phyloP scores from a whole-genome alignment of 495 filamentous ascomycete species.

The Penicillium roqueforti region DNA sequence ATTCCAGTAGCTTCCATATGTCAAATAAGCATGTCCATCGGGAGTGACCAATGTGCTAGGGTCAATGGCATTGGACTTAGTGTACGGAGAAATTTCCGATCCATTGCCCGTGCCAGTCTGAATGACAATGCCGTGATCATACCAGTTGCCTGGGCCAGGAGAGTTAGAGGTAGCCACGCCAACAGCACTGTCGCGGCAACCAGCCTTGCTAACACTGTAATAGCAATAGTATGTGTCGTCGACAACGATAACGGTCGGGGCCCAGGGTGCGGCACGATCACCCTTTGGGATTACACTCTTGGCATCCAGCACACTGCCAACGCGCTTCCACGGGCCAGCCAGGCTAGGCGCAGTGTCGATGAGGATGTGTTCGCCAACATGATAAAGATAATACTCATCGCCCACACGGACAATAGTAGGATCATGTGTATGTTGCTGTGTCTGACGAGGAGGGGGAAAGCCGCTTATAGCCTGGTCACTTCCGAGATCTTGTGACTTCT shows the following conservation, averaged over 20 bases:
- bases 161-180: conserved; percentile 62
- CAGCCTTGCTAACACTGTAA: conserved; percentile 66
- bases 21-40: conserved; percentile 50
- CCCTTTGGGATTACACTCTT: conserved; percentile 42
- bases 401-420: conserved; percentile 36
- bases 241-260: conserved; percentile 57
- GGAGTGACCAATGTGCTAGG: conserved; percentile 50
- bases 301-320: conserved; percentile 32
- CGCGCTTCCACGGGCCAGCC: conserved; percentile 40
- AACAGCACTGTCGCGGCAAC: conserved; percentile 63
- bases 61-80: conserved; percentile 71
- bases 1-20: conserved; percentile 70
- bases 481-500: conserved; percentile 10
- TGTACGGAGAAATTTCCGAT: conserved; percentile 46
- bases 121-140: conserved; percentile 43
- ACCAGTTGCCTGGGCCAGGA: conserved; percentile 60
- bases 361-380: conserved; percentile 32
- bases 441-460: conserved; percentile 30
- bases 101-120: conserved; percentile 36
- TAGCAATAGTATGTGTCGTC: conserved; percentile 63
- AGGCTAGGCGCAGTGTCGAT: conserved; percentile 35
- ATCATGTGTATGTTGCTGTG: conserved; percentile 38
- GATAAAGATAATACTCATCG: conserved; percentile 37
- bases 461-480: conserved; percentile 1
- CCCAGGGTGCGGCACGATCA: conserved; percentile 45